A percentile compares a stretch with the other conserved stretches of the same genome.
Conservation (phyloP, 441 rosid species). For the Brassica hybrid region DNA sequence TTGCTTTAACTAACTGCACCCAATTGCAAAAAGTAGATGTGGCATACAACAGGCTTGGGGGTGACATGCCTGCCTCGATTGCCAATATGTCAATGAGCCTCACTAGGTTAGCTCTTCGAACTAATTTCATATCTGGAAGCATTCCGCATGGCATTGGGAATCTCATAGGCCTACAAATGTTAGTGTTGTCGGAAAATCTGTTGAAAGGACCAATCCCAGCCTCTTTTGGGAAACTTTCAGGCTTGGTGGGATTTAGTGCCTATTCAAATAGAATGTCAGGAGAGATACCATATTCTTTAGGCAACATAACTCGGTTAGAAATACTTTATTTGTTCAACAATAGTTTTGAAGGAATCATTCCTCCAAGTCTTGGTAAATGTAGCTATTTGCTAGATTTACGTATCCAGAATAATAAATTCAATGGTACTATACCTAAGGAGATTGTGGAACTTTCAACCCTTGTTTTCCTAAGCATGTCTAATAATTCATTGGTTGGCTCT, state of each 20-base stretch:
- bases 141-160: no score
- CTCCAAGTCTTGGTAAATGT: not conserved
- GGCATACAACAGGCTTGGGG: not conserved
- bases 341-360: not conserved
- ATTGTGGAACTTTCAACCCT: not conserved
- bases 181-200: no score
- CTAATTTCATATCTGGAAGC: no score
- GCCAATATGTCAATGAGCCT: not conserved
- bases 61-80: not conserved
- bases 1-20: not conserved
- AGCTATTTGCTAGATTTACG: not conserved
- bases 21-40: not conserved
- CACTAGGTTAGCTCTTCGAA: no score
- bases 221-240: no score
- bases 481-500: not conserved
- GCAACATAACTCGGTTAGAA: not conserved
- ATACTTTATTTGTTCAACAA: not conserved
- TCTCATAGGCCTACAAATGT: no score
- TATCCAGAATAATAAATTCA: no score
- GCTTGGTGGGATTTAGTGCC: no score
- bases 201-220: no score
- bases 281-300: no score
- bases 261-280: no score
- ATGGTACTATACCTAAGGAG: not conserved
- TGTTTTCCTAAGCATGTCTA: not conserved